These are phyloP conservation scores for Caloboletus inedulis DNA, from an alignment of 1,284 basidiomycete genomes.

Conservation along the genomic window DNA sequence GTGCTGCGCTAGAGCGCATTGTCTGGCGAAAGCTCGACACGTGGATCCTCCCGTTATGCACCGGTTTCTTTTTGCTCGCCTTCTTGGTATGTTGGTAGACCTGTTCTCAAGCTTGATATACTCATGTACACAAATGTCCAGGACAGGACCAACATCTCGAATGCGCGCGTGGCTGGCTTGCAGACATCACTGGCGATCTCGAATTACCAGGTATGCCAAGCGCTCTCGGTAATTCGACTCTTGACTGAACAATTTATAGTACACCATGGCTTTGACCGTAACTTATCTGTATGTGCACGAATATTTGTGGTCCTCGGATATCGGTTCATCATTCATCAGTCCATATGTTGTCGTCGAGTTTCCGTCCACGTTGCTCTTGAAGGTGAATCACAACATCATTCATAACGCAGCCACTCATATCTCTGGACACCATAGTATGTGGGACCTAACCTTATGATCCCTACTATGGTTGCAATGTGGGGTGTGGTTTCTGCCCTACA, in stretches of 20 bases:
- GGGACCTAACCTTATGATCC: constrained; percentile 56
- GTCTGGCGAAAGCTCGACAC: constrained; percentile 51
- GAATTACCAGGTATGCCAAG: constrained; percentile 39
- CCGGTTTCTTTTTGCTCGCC: constrained; percentile 48
- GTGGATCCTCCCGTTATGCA: constrained; percentile 46
- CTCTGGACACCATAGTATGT: constrained; percentile 38
- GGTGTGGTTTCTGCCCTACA: constrained; percentile 55
- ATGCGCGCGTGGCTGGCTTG: constrained; percentile 59
- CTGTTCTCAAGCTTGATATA: neutral
- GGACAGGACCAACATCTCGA: constrained; percentile 50
- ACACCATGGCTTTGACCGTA: constrained; percentile 51
- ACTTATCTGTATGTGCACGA: constrained; percentile 43
- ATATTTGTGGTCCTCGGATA: neutral
- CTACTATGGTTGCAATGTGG: constrained; percentile 55
- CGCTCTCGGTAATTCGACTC: neutral
- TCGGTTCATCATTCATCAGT: constrained; percentile 26
- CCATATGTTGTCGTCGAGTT: constrained; percentile 58
- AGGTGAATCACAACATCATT: constrained; percentile 33
- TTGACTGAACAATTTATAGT: constrained; percentile 27
- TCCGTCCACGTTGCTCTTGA: constrained; percentile 56
- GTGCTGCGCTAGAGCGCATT: constrained; percentile 26
- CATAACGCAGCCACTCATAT: neutral
- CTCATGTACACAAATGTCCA: neutral
- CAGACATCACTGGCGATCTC: constrained; percentile 50
- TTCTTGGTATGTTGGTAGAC: constrained; percentile 40